These are phyloP conservation scores for Chlorella ohadii DNA, from an alignment of 139 green algal genomes.

Conservation along the genomic window DNA sequence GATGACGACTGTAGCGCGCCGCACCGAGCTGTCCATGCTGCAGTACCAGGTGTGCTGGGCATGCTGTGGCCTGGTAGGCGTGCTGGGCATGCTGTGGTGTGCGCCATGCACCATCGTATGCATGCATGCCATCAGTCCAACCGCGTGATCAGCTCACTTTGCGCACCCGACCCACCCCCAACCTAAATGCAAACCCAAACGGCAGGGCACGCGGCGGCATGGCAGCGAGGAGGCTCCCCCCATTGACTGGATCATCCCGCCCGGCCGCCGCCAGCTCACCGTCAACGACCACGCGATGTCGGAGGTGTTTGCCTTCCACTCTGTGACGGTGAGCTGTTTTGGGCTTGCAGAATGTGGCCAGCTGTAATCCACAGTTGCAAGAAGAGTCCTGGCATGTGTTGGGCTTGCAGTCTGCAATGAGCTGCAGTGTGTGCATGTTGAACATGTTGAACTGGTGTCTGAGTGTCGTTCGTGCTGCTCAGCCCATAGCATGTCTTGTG, in stretches of 20 bases:
- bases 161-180: no score
- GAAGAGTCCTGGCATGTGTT: no score
- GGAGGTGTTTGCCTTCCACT: slow-evolving; percentile 90
- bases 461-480: no score
- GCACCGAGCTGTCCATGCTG: slow-evolving; percentile 73
- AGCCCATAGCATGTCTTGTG: no score
- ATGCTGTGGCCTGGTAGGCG: no score
- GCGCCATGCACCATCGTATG: not conserved
- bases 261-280: slow-evolving; percentile 23
- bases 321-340: slow-evolving; percentile 56
- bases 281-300: slow-evolving; percentile 53
- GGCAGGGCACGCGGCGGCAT: slow-evolving; percentile 66
- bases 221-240: slow-evolving; percentile 70
- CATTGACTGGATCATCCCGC: slow-evolving; percentile 78
- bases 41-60: slow-evolving; percentile 51
- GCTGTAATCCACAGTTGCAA: no score
- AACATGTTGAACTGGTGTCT: no score
- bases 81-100: not conserved
- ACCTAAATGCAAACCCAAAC: no score
- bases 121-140: no score
- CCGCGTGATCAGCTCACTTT: no score
- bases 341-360: not conserved
- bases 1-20: slow-evolving; percentile 71
- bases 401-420: no score
- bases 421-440: no score